phyloP scores from a whole-genome alignment of 176 grass and related monocot genomes.

The Oryza rufipogon region DNA sequence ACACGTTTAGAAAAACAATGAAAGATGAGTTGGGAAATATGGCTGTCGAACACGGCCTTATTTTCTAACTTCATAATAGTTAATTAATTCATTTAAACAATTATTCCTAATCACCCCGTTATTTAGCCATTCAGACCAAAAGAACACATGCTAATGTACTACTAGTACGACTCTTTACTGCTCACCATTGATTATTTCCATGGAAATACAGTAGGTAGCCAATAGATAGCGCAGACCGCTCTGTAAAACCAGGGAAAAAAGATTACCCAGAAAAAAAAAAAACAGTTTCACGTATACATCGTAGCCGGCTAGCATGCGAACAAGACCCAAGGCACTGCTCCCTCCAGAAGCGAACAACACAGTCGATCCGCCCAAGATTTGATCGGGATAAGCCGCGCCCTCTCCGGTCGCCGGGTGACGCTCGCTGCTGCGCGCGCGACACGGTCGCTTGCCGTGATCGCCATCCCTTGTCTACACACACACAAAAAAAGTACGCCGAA shows the following conservation, averaged over 20 bases:
- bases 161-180: not conserved
- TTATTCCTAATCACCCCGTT: too few species aligned
- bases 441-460: slow-evolving; percentile 32
- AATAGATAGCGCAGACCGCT: not conserved
- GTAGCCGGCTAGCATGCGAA: not conserved
- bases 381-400: not conserved
- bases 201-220: not conserved
- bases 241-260: not conserved
- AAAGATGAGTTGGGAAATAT: too few species aligned
- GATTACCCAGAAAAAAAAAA: not conserved
- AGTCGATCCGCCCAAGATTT: slow-evolving; percentile 41
- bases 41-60: too few species aligned
- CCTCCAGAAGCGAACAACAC: slow-evolving; percentile 19
- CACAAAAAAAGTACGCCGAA: too few species aligned
- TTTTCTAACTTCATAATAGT: too few species aligned
- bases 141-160: too few species aligned
- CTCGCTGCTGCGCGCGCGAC: not conserved
- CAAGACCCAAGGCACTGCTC: not conserved
- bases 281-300: not conserved
- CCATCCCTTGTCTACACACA: not conserved
- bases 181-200: not conserved
- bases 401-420: not conserved
- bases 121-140: too few species aligned
- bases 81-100: too few species aligned
- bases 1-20: too few species aligned